These are phyloP conservation scores for Chimonanthus praecox DNA, from an alignment of 164 flowering plant species.

Conservation along the genomic window DNA sequence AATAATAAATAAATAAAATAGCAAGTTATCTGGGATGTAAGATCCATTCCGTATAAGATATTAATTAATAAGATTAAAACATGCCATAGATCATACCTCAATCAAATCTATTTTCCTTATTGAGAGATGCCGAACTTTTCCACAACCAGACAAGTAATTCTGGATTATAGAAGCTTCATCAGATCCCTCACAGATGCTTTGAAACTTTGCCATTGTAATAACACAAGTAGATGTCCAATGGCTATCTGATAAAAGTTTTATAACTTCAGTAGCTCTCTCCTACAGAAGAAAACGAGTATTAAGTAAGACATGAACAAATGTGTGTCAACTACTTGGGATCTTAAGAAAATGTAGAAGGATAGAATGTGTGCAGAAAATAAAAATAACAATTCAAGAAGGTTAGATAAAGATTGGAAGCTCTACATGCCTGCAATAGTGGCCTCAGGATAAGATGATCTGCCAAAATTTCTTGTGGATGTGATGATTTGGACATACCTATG, in stretches of 20 bases:
- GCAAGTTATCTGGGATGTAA: neutral
- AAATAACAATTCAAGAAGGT: neutral
- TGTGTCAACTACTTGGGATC: neutral
- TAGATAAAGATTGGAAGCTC: neutral
- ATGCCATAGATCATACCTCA: slow-evolving; percentile 37
- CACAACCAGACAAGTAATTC: slow-evolving; percentile 53
- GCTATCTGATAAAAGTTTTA: slow-evolving; percentile 47
- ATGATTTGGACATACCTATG: slow-evolving; percentile 23
- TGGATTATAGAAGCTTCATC: slow-evolving; percentile 61
- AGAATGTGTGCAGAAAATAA: neutral
- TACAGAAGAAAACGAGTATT: slow-evolving; percentile 10
- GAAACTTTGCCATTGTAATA: slow-evolving; percentile 54
- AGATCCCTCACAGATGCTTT: slow-evolving; percentile 49
- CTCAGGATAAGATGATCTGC: slow-evolving; percentile 47
- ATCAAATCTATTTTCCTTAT: slow-evolving; percentile 38
- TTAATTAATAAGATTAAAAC: neutral
- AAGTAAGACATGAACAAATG: neutral
- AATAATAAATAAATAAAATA: no score
- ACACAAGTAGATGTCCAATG: slow-evolving; percentile 77
- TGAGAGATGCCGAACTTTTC: slow-evolving; percentile 51
- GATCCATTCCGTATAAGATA: neutral
- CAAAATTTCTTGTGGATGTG: slow-evolving; percentile 18
- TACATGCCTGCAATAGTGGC: slow-evolving; percentile 48
- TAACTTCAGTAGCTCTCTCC: slow-evolving; percentile 57
- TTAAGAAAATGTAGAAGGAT: neutral